Evolutionary conservation across 2,329 filamentous ascomycete species (phyloP).

Genomic region (Penicillium sp.): DNA sequence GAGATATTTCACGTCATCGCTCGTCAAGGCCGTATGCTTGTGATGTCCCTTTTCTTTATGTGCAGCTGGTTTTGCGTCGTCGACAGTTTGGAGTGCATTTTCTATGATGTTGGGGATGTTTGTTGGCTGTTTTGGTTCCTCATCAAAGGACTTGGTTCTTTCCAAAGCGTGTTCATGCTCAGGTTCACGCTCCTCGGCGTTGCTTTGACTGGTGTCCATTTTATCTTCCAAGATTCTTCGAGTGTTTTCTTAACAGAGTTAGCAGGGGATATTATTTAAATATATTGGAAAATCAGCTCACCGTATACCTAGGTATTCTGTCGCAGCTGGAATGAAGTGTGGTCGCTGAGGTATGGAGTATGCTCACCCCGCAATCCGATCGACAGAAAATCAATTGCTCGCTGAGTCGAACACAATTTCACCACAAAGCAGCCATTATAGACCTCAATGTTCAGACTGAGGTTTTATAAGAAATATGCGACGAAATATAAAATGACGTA

Average conservation of each 20-base stretch:
- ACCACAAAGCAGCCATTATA: too few relatives aligned
- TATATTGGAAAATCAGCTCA: too few relatives aligned
- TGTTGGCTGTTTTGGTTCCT: constrained; percentile 24
- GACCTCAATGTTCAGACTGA: too few relatives aligned
- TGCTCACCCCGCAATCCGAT: too few relatives aligned
- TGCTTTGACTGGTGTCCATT: not conserved
- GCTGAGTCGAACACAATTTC: too few relatives aligned
- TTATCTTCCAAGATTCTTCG: not conserved
- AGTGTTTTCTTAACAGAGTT: not conserved
- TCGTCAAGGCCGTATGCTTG: constrained; percentile 19
- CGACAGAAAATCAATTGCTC: too few relatives aligned
- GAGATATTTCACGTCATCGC: constrained; percentile 37
- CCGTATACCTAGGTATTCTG: too few relatives aligned
- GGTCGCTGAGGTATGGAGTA: too few relatives aligned
- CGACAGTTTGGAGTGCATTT: constrained; percentile 16
- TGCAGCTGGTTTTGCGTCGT: not conserved
- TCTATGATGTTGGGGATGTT: constrained; percentile 27
- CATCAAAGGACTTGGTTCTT: constrained; percentile 14
- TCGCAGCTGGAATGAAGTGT: too few relatives aligned
- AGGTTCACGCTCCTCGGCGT: not conserved
- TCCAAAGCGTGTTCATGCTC: constrained; percentile 7
- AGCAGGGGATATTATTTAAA: too few relatives aligned
- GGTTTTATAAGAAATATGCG: too few relatives aligned
- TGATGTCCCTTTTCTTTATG: not conserved
- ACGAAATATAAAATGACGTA: too few relatives aligned